Percentiles rank a stretch among this genome's conserved stretches.
These are phyloP conservation scores for Hyaloscypha variabilis DNA, from an alignment of 495 filamentous ascomycete species.

Conservation along the genomic window DNA sequence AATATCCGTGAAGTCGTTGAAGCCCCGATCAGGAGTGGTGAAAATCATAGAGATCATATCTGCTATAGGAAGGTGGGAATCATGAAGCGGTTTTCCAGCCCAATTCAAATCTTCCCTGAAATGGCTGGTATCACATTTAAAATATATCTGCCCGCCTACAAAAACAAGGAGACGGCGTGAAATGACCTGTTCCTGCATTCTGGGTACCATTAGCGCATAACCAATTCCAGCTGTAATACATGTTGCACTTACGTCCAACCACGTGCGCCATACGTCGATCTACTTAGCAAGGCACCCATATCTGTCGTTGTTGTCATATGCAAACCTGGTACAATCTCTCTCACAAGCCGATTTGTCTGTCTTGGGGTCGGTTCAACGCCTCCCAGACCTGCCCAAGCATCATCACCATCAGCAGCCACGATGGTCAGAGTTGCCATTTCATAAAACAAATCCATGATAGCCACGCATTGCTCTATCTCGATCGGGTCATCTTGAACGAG, in stretches of 20 bases:
- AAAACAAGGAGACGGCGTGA: neutral
- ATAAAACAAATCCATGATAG: conserved; percentile 26
- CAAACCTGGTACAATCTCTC: conserved; percentile 1
- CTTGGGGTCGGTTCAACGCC: conserved; percentile 5
- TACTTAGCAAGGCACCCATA: neutral
- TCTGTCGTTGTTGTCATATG: neutral
- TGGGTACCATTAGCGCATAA: neutral
- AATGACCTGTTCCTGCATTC: conserved; percentile 29
- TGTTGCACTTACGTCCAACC: conserved; percentile 3
- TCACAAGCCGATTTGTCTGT: neutral
- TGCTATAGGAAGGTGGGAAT: neutral
- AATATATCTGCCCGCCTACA: neutral
- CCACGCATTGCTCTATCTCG: conserved; percentile 16
- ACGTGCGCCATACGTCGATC: neutral
- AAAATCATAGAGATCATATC: neutral
- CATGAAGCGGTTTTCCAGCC: conserved; percentile 1
- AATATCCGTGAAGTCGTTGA: neutral
- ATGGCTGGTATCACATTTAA: neutral
- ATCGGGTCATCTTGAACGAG: conserved; percentile 15
- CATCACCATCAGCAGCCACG: conserved; percentile 13
- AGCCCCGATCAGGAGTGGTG: neutral
- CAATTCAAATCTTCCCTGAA: neutral
- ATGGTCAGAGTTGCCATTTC: conserved; percentile 22
- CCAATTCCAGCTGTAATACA: neutral
- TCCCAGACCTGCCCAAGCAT: conserved; percentile 19